These are phyloP conservation scores for Suhomyces vadensis DNA, from an alignment of 805 yeast species.

Conservation along the genomic window DNA sequence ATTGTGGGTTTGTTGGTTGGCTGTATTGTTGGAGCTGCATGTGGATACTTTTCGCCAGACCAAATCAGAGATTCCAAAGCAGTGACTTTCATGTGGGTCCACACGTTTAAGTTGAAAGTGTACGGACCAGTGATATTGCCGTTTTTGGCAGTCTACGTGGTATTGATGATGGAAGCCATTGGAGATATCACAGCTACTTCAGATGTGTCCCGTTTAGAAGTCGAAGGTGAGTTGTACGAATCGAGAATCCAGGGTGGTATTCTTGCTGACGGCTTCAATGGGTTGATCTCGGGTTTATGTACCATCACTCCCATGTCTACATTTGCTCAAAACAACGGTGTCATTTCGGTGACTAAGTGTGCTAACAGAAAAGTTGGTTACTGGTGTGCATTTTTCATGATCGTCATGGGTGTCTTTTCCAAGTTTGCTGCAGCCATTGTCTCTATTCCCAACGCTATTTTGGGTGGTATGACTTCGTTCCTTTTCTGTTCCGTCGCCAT, in stretches of 20 bases:
- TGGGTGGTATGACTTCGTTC: constrained; percentile 88
- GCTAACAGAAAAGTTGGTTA: constrained; percentile 82
- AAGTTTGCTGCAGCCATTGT: constrained; percentile 55
- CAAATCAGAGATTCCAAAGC: constrained; percentile 72
- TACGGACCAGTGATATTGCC: constrained; percentile 89
- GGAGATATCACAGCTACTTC: constrained; percentile 95
- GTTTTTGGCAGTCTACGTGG: constrained; percentile 77
- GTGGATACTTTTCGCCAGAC: constrained; percentile 69
- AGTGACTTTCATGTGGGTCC: constrained; percentile 84
- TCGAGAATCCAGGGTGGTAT: constrained; percentile 92
- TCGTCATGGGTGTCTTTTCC: constrained; percentile 85
- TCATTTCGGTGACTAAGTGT: constrained; percentile 87
- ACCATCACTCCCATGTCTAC: constrained; percentile 90
- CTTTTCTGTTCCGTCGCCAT: constrained; percentile 75
- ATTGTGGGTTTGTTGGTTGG: constrained; percentile 82
- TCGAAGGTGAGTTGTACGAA: constrained; percentile 79
- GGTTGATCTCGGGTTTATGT: constrained; percentile 71
- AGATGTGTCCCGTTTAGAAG: constrained; percentile 83
- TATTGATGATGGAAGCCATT: constrained; percentile 87
- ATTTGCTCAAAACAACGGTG: constrained; percentile 96
- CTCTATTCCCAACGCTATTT: constrained; percentile 67
- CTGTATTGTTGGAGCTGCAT: constrained; percentile 89
- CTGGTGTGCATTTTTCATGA: constrained; percentile 76
- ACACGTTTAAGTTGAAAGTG: constrained; percentile 71
- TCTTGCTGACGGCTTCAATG: constrained; percentile 83